phyloP scores from a whole-genome alignment of 2,329 filamentous ascomycete species.

The Atkinsonella texensis region DNA sequence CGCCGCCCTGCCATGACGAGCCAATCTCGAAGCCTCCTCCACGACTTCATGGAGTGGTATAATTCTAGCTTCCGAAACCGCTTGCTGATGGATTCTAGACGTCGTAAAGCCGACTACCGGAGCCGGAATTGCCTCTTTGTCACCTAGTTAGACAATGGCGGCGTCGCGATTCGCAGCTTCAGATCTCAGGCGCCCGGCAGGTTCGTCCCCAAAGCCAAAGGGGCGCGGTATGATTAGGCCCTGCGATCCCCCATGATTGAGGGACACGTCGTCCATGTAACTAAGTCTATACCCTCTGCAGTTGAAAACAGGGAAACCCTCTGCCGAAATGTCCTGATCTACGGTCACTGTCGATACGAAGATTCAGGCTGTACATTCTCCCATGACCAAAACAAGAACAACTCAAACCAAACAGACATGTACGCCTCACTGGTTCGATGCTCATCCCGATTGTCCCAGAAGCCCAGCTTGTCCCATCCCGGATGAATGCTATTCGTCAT shows the following conservation, averaged over 20 bases:
- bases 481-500: no score
- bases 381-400: conserved; percentile 60
- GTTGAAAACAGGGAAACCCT: conserved; percentile 77
- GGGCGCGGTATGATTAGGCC: conserved; percentile 34
- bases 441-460: not conserved
- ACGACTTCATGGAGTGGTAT: not conserved
- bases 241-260: not conserved
- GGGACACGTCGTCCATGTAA: not conserved
- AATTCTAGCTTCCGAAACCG: conserved; percentile 2
- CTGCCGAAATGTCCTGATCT: conserved; percentile 87
- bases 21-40: not conserved
- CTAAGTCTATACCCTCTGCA: not conserved
- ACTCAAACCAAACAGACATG: conserved; percentile 33
- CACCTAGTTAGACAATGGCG: conserved; percentile 28
- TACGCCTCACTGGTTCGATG: conserved; percentile 22
- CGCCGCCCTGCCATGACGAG: not conserved
- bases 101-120: conserved; percentile 30
- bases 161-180: conserved; percentile 32
- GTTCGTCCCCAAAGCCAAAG: conserved; percentile 42
- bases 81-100: conserved; percentile 17
- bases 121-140: conserved; percentile 17
- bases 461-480: not conserved
- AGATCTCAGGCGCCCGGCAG: conserved; percentile 40
- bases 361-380: conserved; percentile 87
- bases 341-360: conserved; percentile 85